Conservation (phyloP, 805 yeast species). For the Nakazawaea wickerhamii region DNA sequence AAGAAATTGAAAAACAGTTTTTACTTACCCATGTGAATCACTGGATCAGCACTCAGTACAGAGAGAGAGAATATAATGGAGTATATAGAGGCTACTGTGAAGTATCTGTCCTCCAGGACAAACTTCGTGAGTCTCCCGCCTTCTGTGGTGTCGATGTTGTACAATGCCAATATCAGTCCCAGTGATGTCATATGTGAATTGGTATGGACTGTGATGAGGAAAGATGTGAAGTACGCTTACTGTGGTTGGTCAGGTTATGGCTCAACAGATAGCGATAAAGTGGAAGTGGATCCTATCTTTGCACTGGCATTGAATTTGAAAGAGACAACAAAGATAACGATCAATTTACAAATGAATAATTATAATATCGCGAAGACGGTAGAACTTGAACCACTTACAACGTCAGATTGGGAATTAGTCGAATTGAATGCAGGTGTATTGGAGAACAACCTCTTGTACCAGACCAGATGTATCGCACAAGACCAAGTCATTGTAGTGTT, state of each 20-base stretch:
- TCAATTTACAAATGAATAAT: constrained; percentile 43
- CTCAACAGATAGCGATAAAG: constrained; percentile 10
- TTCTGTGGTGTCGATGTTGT: constrained; percentile 28
- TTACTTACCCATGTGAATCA: too few species aligned
- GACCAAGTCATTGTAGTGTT: constrained; percentile 61
- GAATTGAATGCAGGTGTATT: constrained; percentile 75
- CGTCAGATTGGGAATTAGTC: constrained; percentile 87
- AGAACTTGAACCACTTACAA: constrained; percentile 69
- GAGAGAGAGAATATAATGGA: constrained; percentile 16
- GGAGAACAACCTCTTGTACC: constrained; percentile 70
- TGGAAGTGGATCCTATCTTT: constrained; percentile 67
- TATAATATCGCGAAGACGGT: constrained; percentile 53
- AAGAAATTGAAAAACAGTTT: too few species aligned
- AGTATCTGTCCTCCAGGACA: constrained; percentile 21
- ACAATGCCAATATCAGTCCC: constrained; percentile 32
- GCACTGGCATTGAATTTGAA: constrained; percentile 45
- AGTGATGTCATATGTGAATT: constrained; percentile 34
- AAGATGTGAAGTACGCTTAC: constrained; percentile 20
- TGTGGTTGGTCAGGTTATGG: constrained; percentile 38
- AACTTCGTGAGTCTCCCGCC: constrained; percentile 35
- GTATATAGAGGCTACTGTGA: constrained; percentile 18
- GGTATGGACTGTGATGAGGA: constrained; percentile 15
- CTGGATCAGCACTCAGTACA: too few species aligned
- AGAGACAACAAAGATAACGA: constrained; percentile 34
- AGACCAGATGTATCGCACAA: constrained; percentile 67